Evolutionary conservation across 805 yeast species (phyloP).

Genomic region (Pichia occidentalis): DNA sequence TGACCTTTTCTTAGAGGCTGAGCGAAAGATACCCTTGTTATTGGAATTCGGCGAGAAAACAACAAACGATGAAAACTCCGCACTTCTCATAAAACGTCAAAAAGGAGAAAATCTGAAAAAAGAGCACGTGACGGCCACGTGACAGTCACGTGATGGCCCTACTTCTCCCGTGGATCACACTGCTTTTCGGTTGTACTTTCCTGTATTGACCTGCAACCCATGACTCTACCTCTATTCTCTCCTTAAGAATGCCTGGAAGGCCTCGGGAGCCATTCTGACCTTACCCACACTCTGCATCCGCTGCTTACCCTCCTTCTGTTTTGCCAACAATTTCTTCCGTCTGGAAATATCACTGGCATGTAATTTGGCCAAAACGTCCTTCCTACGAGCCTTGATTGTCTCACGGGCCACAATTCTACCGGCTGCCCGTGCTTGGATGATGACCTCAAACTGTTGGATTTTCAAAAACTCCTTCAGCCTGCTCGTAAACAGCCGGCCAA

Average conservation of each 20-base stretch:
- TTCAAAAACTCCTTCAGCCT: constrained; percentile 72
- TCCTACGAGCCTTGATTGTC: constrained; percentile 86
- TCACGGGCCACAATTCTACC: constrained; percentile 81
- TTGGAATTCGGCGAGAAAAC: too few species aligned
- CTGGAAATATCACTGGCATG: constrained; percentile 93
- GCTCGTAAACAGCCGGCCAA: constrained; percentile 78
- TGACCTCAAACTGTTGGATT: constrained; percentile 85
- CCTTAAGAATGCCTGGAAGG: constrained; percentile 78
- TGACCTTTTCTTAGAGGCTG: too few species aligned
- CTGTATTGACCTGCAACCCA: background rate
- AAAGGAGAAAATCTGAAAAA: too few species aligned
- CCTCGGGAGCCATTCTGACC: constrained; percentile 73
- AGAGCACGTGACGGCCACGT: background rate
- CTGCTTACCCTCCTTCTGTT: constrained; percentile 93
- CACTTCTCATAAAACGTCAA: too few species aligned
- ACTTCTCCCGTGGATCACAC: too few species aligned
- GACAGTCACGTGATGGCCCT: too few species aligned
- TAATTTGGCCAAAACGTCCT: constrained; percentile 88
- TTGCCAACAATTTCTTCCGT: constrained; percentile 76
- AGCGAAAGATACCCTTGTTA: too few species aligned
- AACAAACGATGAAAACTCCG: too few species aligned
- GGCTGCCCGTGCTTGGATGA: constrained; percentile 83
- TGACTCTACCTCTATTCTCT: constrained; percentile 17
- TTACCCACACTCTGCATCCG: constrained; percentile 73
- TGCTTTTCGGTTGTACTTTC: too few species aligned